These are phyloP conservation scores for Candida nemodendra DNA, from an alignment of 805 yeast species.

Conservation along the genomic window DNA sequence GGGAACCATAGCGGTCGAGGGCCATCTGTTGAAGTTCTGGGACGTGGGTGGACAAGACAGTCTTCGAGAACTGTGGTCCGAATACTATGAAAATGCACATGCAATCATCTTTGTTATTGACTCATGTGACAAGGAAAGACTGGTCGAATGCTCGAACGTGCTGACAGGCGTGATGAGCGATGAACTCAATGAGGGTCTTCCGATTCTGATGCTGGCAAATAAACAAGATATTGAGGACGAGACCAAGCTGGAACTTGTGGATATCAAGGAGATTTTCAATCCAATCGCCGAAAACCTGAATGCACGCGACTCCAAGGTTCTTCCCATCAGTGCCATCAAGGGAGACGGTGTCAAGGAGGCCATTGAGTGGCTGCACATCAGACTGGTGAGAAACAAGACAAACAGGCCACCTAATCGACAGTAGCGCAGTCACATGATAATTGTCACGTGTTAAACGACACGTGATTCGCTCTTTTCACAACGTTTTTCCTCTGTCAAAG, in stretches of 20 bases:
- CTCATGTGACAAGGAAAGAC: constrained; percentile 78
- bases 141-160: constrained; percentile 77
- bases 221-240: constrained; percentile 72
- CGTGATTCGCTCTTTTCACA: no score
- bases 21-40: constrained; percentile 73
- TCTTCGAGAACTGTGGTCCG: constrained; percentile 82
- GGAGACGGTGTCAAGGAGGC: constrained; percentile 86
- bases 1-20: constrained; percentile 40
- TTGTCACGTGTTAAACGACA: no score
- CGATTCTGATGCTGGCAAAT: constrained; percentile 91
- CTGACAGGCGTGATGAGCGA: constrained; percentile 56
- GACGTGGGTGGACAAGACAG: constrained; percentile 94
- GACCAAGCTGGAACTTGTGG: constrained; percentile 68
- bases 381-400: constrained; percentile 65
- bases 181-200: constrained; percentile 72
- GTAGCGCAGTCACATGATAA: constrained; percentile 37
- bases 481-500: not conserved
- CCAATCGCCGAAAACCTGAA: constrained; percentile 77
- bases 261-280: constrained; percentile 81
- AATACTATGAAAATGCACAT: constrained; percentile 82
- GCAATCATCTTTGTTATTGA: constrained; percentile 92
- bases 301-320: constrained; percentile 87
- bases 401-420: constrained; percentile 53
- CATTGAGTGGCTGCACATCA: constrained; percentile 79
- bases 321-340: constrained; percentile 84